phyloP scores from a whole-genome alignment of 225 moss, liverwort and hornwort species.

The Pseudisothecium myosuroides region DNA sequence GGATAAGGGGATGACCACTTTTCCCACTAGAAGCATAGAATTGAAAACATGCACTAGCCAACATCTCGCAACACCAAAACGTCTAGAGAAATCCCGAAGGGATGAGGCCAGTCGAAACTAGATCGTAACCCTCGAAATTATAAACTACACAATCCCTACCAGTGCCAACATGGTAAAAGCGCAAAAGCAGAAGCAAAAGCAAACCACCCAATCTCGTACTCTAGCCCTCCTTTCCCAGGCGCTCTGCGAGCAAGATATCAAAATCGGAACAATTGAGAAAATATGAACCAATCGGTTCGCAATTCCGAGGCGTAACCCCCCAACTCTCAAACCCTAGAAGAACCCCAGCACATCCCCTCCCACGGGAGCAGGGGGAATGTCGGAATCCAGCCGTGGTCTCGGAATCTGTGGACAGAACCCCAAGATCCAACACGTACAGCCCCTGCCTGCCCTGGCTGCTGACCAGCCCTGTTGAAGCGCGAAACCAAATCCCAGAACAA shows the following conservation, averaged over 20 bases:
- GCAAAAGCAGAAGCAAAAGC: not conserved
- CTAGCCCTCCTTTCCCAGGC: not conserved
- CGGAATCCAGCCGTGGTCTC: not conserved
- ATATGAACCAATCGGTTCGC: not conserved
- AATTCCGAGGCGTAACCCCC: not conserved
- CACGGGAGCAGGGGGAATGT: not conserved
- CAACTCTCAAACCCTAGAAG: constrained; percentile 6
- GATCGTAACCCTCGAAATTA: not conserved
- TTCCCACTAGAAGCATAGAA: not conserved
- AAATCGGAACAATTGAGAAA: not conserved
- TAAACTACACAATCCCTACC: not conserved
- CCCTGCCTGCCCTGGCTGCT: not conserved
- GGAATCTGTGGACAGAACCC: not conserved
- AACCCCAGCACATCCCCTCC: not conserved
- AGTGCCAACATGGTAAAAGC: not conserved
- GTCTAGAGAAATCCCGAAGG: not conserved
- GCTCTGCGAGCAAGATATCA: not conserved
- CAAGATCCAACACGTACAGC: not conserved
- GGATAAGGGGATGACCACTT: not conserved
- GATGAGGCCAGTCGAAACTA: not conserved
- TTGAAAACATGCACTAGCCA: not conserved
- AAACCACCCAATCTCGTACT: not conserved
- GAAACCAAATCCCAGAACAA: not conserved
- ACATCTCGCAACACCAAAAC: not conserved
- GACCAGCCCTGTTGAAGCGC: not conserved